Base-by-base conservation (phyloP, 108 stramenopile species). In the Conticribra guillardii region DNA sequence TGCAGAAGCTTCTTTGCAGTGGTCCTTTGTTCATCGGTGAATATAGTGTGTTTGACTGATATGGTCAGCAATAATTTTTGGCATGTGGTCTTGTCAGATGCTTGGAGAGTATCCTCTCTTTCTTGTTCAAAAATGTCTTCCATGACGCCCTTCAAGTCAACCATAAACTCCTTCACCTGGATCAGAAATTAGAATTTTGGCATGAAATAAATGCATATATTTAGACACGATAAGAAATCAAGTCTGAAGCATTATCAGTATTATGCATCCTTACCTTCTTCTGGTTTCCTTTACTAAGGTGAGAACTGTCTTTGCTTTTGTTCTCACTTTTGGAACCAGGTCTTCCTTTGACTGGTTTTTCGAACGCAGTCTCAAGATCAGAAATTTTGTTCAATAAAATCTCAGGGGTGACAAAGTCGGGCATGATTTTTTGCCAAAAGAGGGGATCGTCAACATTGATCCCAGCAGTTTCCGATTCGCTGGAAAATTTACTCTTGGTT, bases 341-440 rank as follows among this genome's bases (percentile, higher is more conserved):
- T 0, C 76, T 30, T 15, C 76, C 75, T 71, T 56, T 56, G 14
- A 63, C 77, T 28, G 62, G 67, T 57, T 82, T 78, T 30, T 79
- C 65, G 28, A 73, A 46, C 2, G 53, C 80, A 8, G 56, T 54
- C n/a, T 81, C 80, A 48, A 76, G 56, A 14, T 73, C 75, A 47
- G 44, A 45, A 31, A 73, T 69, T 54, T 59, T 72, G 23, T 71
- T 81, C 49, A 77, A 50, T n/a, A 72, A 34, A 54, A 94, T 89
- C 29, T 80, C 66, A 5, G 95, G 90, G n/a, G 93, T 96, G 33
- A 93, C 81, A 60, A 95, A 93, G 71, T 96, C 93, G 5, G 97
- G 97, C 94, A 98, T 93, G 18, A 96, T 93, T 64, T 96, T 96
- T 51, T 96, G 88, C 97, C 97, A 98, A 54, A 98, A 98, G 48